Percentiles rank a stretch among this genome's conserved stretches.
Evolutionary conservation across 129 eudicot genomes (phyloP).

Genomic region (Tagetes patula): DNA sequence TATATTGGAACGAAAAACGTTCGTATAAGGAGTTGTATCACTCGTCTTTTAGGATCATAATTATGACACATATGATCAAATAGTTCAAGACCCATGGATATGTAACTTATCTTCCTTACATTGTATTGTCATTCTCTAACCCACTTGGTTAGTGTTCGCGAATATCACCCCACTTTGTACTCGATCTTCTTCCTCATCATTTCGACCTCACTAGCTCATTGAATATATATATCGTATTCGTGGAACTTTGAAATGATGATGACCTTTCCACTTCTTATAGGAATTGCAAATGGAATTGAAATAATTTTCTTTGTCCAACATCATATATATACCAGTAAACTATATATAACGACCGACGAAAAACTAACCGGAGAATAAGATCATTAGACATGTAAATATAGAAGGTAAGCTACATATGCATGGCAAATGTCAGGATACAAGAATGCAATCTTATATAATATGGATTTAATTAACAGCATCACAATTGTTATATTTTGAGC

Average conservation of each 20-base stretch:
- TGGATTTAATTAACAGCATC: too few relatives aligned
- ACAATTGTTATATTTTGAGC: too few relatives aligned
- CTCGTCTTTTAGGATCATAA: neutral
- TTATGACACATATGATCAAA: neutral
- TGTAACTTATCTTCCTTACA: neutral
- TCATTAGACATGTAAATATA: too few relatives aligned
- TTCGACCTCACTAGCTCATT: neutral
- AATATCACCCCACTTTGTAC: neutral
- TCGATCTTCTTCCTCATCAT: neutral
- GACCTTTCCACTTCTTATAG: too few relatives aligned
- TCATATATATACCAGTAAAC: too few relatives aligned
- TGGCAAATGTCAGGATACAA: too few relatives aligned
- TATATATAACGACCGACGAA: too few relatives aligned
- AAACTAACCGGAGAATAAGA: too few relatives aligned
- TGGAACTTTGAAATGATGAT: neutral
- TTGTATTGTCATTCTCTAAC: neutral
- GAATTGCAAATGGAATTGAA: too few relatives aligned
- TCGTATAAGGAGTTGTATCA: neutral
- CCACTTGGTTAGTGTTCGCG: neutral
- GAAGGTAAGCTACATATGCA: too few relatives aligned
- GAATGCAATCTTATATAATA: too few relatives aligned
- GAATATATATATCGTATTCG: neutral
- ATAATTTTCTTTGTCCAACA: too few relatives aligned
- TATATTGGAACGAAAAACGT: neutral
- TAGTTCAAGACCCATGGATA: neutral